Evolutionary conservation across 129 eudicot genomes (phyloP).

Genomic region (Cynara cardunculus): DNA sequence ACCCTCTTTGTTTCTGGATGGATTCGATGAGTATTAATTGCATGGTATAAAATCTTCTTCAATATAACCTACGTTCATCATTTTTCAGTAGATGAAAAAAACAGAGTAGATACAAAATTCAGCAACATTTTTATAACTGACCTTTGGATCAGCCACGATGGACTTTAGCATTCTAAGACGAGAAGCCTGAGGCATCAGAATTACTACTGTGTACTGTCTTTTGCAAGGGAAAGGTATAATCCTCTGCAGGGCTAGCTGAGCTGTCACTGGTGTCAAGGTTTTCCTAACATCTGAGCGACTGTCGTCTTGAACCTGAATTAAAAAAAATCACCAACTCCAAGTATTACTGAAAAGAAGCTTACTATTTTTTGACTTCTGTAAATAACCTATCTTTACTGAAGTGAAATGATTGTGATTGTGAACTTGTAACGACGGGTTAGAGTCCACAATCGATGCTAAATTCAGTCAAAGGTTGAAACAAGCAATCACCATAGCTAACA

Average conservation of each 20-base stretch:
- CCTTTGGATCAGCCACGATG: slow-evolving; percentile 56
- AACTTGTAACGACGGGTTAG: background rate
- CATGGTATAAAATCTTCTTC: background rate
- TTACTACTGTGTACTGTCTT: slow-evolving; percentile 73
- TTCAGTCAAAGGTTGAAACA: background rate
- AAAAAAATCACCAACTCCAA: slow-evolving; percentile 20
- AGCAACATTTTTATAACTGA: slow-evolving; percentile 25
- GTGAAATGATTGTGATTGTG: background rate
- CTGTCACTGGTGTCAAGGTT: slow-evolving; percentile 61
- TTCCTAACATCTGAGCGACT: slow-evolving; percentile 67
- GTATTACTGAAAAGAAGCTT: background rate
- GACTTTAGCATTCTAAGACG: slow-evolving; percentile 46
- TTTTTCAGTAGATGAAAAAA: background rate
- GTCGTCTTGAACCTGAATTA: slow-evolving; percentile 62
- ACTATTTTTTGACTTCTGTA: background rate
- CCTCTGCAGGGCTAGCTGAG: slow-evolving; percentile 68
- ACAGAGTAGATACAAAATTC: background rate
- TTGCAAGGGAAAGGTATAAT: slow-evolving; percentile 91
- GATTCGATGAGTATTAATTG: slow-evolving; percentile 1
- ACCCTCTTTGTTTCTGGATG: background rate
- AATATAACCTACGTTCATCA: background rate
- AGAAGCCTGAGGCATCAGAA: slow-evolving; percentile 74
- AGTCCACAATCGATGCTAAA: background rate
- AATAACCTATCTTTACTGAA: background rate
- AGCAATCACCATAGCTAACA: background rate